These are phyloP conservation scores for Botrytis pseudocinerea DNA, from an alignment of 2,329 filamentous ascomycete genomes.

Conservation along the genomic window DNA sequence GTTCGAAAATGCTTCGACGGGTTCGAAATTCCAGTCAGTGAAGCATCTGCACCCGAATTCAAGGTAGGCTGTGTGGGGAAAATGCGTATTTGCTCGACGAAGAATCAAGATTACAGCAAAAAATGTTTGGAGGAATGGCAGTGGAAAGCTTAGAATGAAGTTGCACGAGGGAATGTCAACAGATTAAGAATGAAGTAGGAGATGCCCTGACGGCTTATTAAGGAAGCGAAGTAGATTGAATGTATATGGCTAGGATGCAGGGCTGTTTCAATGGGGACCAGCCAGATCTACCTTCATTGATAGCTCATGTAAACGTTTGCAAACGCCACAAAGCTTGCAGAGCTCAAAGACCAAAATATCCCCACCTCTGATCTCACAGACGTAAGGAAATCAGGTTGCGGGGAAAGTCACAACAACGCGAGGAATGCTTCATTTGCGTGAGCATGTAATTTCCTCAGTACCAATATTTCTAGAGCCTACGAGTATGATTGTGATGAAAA, in stretches of 20 bases:
- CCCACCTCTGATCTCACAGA: slow-evolving; percentile 26
- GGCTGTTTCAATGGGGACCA: slow-evolving; percentile 32
- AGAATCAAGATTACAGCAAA: slow-evolving; percentile 39
- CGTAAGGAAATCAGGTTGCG: slow-evolving; percentile 33
- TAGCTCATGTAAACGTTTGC: slow-evolving; percentile 28
- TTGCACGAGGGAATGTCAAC: slow-evolving; percentile 37
- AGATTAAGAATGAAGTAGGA: slow-evolving; percentile 40
- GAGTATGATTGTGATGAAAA: background rate
- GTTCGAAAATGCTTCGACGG: slow-evolving; percentile 38
- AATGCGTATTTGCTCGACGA: slow-evolving; percentile 31
- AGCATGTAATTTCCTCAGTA: slow-evolving; percentile 31
- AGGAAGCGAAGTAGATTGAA: slow-evolving; percentile 25
- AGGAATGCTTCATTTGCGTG: slow-evolving; percentile 40
- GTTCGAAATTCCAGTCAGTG: slow-evolving; percentile 27
- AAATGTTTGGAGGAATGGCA: slow-evolving; percentile 42
- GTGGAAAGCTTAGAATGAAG: slow-evolving; percentile 27
- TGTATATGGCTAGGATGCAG: slow-evolving; percentile 31
- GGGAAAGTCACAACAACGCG: slow-evolving; percentile 27
- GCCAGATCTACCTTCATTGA: slow-evolving; percentile 26
- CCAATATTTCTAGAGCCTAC: slow-evolving; percentile 9
- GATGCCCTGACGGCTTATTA: slow-evolving; percentile 36
- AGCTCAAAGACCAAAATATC: slow-evolving; percentile 19
- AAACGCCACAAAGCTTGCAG: slow-evolving; percentile 26
- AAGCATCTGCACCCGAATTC: slow-evolving; percentile 24
- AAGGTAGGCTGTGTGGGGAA: slow-evolving; percentile 29